Base-by-base conservation (phyloP, 2,329 filamentous ascomycete genomes). In the Fusarium proliferatum region DNA sequence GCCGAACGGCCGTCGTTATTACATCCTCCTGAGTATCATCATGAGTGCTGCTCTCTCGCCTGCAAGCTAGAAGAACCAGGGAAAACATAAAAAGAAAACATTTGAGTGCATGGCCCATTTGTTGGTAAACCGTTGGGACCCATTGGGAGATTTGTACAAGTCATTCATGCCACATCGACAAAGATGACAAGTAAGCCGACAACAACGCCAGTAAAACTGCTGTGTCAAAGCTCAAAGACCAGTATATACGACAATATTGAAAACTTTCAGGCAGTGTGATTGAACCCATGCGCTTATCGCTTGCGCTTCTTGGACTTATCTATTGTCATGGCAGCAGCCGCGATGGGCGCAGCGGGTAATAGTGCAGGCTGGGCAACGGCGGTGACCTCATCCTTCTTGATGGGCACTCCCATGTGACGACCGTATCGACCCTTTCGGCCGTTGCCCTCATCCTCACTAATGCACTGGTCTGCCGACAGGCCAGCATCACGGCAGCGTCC, bases 401-500 rank as follows among this genome's bases (percentile, higher is more conserved):
- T 85, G 59, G 90, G 89, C 43, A 92, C 90, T 65, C 90, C 90
- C 90, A 92, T 92, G 81, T 92, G 90, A 72, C 90, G 89, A 77
- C 90, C 90, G 80, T 98, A 98, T 65, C 96, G 92, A 72, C 96
- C 96, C 84, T 98, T 98, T 79, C 96, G 93, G 73, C 96, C 96
- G 82, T 98, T 98, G 73, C 95, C 95, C 84, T 99, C 96, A 78
- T 99, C 96, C 83, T 99, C 96, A 82, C 95, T 98, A 83, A 99
- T 91, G 83, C 96, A 99, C 73, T 96, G 94, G 76, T 98, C 96
- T 67, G 94, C 91, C 64, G 93, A 93, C 77, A 99, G 94, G 26
- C 96, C 96, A 48, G 96, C 96, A 84, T 99, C 96, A 82, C 95
- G 94, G 90, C 96, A 99, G 72, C 96, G 91, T 63, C 95, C 94